Conservation (phyloP, 1,284 basidiomycete genomes). For the Leccinum pachyderme region DNA sequence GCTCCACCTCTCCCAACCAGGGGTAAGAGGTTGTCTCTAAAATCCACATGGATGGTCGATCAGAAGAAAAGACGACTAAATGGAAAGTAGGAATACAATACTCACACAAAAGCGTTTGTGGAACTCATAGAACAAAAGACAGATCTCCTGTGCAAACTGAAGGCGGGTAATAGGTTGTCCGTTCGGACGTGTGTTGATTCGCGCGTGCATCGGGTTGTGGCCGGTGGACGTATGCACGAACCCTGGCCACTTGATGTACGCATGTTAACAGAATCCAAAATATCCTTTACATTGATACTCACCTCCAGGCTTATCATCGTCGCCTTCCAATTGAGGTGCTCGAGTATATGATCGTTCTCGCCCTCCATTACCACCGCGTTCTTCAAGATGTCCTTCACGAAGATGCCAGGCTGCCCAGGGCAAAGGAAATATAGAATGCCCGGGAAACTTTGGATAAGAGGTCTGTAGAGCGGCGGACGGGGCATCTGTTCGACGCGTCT, state of each 20-base stretch:
- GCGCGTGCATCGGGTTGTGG: slow-evolving; percentile 3
- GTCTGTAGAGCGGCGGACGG: slow-evolving; percentile 2
- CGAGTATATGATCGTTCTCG: slow-evolving; percentile 11
- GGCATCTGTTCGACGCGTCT: slow-evolving; percentile 12
- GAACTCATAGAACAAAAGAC: slow-evolving; percentile 6
- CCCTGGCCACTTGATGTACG: slow-evolving; percentile 17
- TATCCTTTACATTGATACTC: background rate
- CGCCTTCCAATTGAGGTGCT: slow-evolving; percentile 9
- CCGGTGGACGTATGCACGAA: slow-evolving; percentile 1
- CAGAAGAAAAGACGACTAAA: background rate
- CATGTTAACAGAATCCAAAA: background rate
- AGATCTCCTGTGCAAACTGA: slow-evolving; percentile 9
- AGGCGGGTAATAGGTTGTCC: slow-evolving; percentile 13
- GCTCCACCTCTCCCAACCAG: slow-evolving; percentile 15
- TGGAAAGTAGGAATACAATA: background rate
- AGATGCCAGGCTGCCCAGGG: slow-evolving; percentile 9
- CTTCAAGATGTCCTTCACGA: slow-evolving; percentile 11
- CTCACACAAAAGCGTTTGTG: slow-evolving; percentile 3
- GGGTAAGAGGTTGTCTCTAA: slow-evolving; percentile 3
- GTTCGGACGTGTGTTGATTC: background rate
- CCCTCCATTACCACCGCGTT: slow-evolving; percentile 4
- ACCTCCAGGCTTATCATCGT: slow-evolving; percentile 16
- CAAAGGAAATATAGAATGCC: slow-evolving; percentile 9
- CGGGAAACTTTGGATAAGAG: slow-evolving; percentile 5
- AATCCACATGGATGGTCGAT: background rate